Base-by-base conservation (phyloP, 2,329 filamentous ascomycete species). In the Xylaria sp. region DNA sequence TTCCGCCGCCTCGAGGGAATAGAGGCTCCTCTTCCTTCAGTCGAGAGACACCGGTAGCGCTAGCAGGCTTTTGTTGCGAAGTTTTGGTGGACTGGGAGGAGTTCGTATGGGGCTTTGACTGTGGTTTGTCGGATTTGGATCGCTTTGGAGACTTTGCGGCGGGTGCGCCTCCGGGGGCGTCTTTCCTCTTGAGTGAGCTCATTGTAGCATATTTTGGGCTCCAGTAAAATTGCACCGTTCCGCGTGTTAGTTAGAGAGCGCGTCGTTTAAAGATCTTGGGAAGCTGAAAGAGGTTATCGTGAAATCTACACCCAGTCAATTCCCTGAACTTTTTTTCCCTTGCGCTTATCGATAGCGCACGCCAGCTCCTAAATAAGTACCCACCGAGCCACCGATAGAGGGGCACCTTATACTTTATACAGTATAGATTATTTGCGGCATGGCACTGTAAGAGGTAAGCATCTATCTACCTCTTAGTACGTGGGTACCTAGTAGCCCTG, bases 1-100 rank as follows among this genome's bases (percentile, higher is more conserved):
- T 97, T 61, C 90, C 95, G 51, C 96, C 97, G 64, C 96, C 96
- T 85, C 96, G 89, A 73, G 96, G 95, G 76, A 99, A 99, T 53
- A 95, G 86, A 39, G 90, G 90, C 78, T 98, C 96, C 73, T 98
- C 96, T 72, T 96, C 91, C 79, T 86, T 89, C 59, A 88, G 77
- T 11, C 83, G 77, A 45, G 85, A 84, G 63, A 86, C 78, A 34
- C 77, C 76, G 3, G 81, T 70, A 61, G 79, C 72, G 66, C 72
- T 79, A 42, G 71, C 67, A 21, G 76, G 70, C 58, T 75, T 76
- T 19, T 75, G 65, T 53, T 72, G 70, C 27, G 73, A 50, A 51
- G 60, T 69, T 47, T 70, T 73, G 54, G 72, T 61, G n/a, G 76
- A 39, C 67, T 77, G 74, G 24, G 73, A 70, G 24, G 73, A 42